phyloP scores from a whole-genome alignment of 768 basidiomycete genomes.

The Leccinum longicurvipes region DNA sequence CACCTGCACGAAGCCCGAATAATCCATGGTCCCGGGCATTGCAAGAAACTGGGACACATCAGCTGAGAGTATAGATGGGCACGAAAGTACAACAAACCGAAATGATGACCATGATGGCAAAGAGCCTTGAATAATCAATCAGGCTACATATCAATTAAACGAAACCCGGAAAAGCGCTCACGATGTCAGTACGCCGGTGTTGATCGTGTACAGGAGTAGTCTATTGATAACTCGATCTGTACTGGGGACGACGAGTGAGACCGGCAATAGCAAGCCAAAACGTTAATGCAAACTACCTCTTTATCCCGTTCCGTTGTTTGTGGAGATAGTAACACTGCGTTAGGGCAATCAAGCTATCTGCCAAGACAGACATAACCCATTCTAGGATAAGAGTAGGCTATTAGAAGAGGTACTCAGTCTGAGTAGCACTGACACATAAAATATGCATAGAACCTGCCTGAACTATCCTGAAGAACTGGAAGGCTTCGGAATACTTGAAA shows the following conservation, averaged over 20 bases:
- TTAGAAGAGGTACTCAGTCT: background rate
- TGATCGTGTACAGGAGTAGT: constrained; percentile 17
- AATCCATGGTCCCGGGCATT: background rate
- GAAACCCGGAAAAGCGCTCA: background rate
- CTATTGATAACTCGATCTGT: constrained; percentile 16
- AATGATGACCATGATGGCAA: background rate
- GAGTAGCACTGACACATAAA: background rate
- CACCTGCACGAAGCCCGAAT: background rate
- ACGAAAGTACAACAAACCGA: background rate
- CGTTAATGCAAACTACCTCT: background rate
- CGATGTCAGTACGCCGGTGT: background rate
- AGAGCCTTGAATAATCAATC: background rate
- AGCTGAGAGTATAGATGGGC: background rate
- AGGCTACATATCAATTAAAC: background rate
- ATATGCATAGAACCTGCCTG: background rate
- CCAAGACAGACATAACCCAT: background rate
- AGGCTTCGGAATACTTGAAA: background rate
- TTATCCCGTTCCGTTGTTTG: background rate
- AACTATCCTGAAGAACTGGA: background rate
- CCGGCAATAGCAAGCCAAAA: background rate
- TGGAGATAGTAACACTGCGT: background rate
- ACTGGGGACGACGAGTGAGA: background rate
- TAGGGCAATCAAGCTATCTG: background rate
- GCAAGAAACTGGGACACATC: background rate
- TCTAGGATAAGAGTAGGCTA: background rate